A percentile compares a stretch with the other conserved stretches of the same genome.
phyloP scores from a whole-genome alignment of 108 stramenopile genomes.

The Chaetoceros tenuissimus region DNA sequence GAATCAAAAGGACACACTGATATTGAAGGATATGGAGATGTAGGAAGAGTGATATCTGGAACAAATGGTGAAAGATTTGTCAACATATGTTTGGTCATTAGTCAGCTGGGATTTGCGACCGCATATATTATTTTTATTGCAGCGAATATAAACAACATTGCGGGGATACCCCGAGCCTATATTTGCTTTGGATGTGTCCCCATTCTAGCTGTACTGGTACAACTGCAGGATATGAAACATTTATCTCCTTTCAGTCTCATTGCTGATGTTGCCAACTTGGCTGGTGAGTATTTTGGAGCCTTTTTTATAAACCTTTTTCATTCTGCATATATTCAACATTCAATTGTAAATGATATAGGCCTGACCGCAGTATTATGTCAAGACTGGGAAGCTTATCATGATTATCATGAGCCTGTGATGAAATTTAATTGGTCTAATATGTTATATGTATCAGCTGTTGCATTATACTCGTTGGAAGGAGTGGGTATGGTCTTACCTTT shows the following conservation, averaged over 20 bases:
- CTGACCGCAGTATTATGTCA: conserved; percentile 52
- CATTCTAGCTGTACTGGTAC: conserved; percentile 44
- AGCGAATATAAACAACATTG: conserved; percentile 50
- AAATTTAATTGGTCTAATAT: conserved; percentile 37
- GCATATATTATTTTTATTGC: conserved; percentile 79
- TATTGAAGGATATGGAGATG: conserved; percentile 45
- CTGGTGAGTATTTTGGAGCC: conserved; percentile 43
- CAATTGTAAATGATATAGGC: too few species aligned
- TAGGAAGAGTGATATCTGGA: conserved; percentile 49
- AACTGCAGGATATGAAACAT: conserved; percentile 45
- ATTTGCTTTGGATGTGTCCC: conserved; percentile 54
- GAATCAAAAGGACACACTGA: conserved; percentile 15
- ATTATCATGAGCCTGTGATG: conserved; percentile 27
- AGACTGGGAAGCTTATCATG: conserved; percentile 40
- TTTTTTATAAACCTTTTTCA: too few species aligned
- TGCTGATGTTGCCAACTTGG: conserved; percentile 56
- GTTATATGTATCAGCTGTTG: conserved; percentile 48
- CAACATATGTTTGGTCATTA: conserved; percentile 57
- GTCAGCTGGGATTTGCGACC: conserved; percentile 72
- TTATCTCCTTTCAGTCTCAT: conserved; percentile 62
- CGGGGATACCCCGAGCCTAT: conserved; percentile 19
- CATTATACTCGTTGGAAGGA: conserved; percentile 73
- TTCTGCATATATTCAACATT: too few species aligned
- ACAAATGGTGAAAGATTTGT: conserved; percentile 44
- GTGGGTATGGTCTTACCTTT: conserved; percentile 57